Base-by-base conservation (phyloP, 2,329 filamentous ascomycete genomes). In the Herpotrichia juniperi region DNA sequence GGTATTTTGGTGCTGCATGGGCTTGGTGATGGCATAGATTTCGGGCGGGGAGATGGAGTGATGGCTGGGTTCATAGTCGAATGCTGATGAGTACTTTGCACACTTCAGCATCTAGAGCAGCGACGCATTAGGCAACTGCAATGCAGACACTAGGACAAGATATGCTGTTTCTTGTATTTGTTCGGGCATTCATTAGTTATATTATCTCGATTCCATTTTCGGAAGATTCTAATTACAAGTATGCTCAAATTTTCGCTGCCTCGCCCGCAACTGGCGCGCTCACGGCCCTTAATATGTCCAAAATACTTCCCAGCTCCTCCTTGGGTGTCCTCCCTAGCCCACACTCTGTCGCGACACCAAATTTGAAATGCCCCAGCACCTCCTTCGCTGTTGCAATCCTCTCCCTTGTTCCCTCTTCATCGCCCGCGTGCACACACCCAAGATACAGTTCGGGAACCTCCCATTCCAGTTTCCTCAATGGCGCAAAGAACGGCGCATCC, bases 311-410 rank as follows among this genome's bases (percentile, higher is more conserved):
- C 24, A 74, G 63, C 9, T 73, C 58, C 28, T 66, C 64, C 31
- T 55, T 48, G 14, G 64, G 58, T 35, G 68, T 73, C 37, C 75
- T 60, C 1, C 74, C 75, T 57, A 72, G 60, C 6, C 77, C 76
- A 57, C 75, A 79, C 51, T 79, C 77, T 0, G 75, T 77, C 12
- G 68, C 64, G 12, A 78, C 61, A 1, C 76, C 76, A 61, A 78
- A 79, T 9, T 44, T 4, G n/a, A 24, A 1, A 58, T 47, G 16
- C 69, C n/a, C 34, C 9, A 32, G 4, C 4, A 70, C 61, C 25
- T 61, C 56, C 28, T 65, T 63, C 1, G 77, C 77, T 7, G 66
- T 64, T 19, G 66, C 59, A 48, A 79, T 74, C 39, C 74, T 68
- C 52, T 68, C 59, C 50, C 56, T 53, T 1, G 75, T 79, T 3